Percentiles rank a stretch among this genome's conserved stretches.
phyloP scores from a whole-genome alignment of 192 early-diverging fungal genomes.

The Glomus cerebriforme region DNA sequence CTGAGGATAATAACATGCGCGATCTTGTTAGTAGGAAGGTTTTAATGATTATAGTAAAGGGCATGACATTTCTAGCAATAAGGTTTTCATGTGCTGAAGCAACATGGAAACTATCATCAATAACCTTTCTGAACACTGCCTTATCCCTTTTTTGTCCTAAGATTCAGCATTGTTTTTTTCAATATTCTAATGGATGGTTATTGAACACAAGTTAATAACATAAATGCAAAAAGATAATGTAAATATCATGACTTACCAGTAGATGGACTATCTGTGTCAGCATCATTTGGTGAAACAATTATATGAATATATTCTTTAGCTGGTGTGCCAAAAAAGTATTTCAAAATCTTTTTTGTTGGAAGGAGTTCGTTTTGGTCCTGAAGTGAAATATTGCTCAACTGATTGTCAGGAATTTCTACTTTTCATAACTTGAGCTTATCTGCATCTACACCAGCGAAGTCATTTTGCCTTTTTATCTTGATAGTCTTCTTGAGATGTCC shows the following conservation, averaged over 20 bases:
- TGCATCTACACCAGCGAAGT: no score
- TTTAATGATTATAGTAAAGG: conserved; percentile 2
- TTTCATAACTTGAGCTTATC: conserved; percentile 22
- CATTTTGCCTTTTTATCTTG: no score
- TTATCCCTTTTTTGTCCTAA: no score
- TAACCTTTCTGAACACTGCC: background rate
- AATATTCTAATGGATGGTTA: background rate
- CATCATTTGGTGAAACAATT: background rate
- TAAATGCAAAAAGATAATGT: background rate
- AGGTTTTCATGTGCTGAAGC: background rate
- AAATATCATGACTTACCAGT: background rate
- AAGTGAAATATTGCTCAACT: conserved; percentile 1
- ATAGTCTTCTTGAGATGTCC: no score
- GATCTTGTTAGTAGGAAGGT: conserved; percentile 33
- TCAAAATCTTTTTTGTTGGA: background rate
- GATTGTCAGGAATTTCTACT: conserved; percentile 1
- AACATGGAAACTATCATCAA: background rate
- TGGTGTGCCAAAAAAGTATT: background rate
- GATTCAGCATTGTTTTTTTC: background rate
- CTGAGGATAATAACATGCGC: conserved; percentile 31
- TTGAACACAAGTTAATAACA: background rate
- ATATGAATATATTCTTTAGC: background rate
- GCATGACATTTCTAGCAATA: background rate
- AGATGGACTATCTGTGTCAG: no score
- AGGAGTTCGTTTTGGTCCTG: background rate